These are phyloP conservation scores for Phaffomyces thermotolerans DNA, from an alignment of 805 yeast species.

Conservation along the genomic window DNA sequence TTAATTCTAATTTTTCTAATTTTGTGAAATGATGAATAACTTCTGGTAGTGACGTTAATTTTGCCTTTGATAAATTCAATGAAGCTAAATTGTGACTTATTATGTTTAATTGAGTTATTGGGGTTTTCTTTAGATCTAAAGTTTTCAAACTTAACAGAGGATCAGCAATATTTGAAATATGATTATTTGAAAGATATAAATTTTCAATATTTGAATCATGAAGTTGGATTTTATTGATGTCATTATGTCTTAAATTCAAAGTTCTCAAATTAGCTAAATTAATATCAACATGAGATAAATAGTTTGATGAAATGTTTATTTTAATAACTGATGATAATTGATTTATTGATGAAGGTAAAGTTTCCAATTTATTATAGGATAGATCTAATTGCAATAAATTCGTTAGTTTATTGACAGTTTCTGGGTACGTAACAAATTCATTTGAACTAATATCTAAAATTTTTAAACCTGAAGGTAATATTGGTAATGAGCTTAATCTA, in stretches of 20 bases:
- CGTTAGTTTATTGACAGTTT: constrained; percentile 50
- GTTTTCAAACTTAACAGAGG: constrained; percentile 56
- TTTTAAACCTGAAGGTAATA: constrained; percentile 44
- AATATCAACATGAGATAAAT: constrained; percentile 33
- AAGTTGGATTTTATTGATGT: constrained; percentile 36
- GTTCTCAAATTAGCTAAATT: constrained; percentile 52
- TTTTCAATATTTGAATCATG: constrained; percentile 52
- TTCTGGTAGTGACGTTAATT: constrained; percentile 64
- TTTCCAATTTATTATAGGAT: constrained; percentile 67
- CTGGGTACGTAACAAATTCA: constrained; percentile 54
- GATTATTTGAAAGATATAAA: constrained; percentile 68
- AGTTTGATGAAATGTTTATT: constrained; percentile 70
- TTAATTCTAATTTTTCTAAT: constrained; percentile 66
- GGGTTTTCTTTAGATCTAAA: constrained; percentile 74
- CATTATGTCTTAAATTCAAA: constrained; percentile 73
- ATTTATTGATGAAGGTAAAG: constrained; percentile 55
- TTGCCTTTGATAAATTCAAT: constrained; percentile 75
- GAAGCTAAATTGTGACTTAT: constrained; percentile 55
- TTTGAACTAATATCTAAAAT: constrained; percentile 77
- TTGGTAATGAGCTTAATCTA: constrained; percentile 57
- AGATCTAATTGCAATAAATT: constrained; percentile 64
- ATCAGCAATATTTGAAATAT: constrained; percentile 62
- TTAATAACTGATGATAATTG: constrained; percentile 54
- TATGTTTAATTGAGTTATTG: constrained; percentile 61
- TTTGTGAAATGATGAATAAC: constrained; percentile 56